Conservation (phyloP, 1,139 yeast species). For the Arxiozyma slooffiae region DNA sequence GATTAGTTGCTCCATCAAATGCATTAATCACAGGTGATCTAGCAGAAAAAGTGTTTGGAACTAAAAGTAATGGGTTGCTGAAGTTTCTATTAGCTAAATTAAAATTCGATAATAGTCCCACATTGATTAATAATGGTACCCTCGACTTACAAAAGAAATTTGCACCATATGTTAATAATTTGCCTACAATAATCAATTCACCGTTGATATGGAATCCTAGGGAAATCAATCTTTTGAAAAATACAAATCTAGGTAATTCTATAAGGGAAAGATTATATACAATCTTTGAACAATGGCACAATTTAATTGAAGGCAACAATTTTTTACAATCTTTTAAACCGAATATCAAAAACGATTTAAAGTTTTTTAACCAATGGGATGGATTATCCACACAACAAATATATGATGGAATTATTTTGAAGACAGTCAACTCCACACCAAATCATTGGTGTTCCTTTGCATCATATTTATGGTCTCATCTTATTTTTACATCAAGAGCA, state of each 20-base stretch:
- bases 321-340: not conserved
- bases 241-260: constrained; percentile 47
- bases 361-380: constrained; percentile 7
- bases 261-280: constrained; percentile 28
- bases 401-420: constrained; percentile 9
- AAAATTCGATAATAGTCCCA: constrained; percentile 28
- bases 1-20: constrained; percentile 34
- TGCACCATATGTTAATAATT: constrained; percentile 43
- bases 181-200: constrained; percentile 50
- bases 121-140: constrained; percentile 7
- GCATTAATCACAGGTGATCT: constrained; percentile 35
- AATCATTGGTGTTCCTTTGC: constrained; percentile 52
- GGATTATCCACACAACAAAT: constrained; percentile 8
- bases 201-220: constrained; percentile 56
- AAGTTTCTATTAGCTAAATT: constrained; percentile 42
- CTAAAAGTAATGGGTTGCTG: constrained; percentile 33
- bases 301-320: constrained; percentile 2
- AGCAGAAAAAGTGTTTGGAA: constrained; percentile 37
- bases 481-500: constrained; percentile 65
- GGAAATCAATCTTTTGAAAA: constrained; percentile 45
- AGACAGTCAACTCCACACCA: constrained; percentile 7
- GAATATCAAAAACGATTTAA: not conserved
- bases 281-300: constrained; percentile 29
- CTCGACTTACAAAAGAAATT: constrained; percentile 24
- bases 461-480: constrained; percentile 64